phyloP scores from a whole-genome alignment of 2,329 filamentous ascomycete species.

The Aureobasidium sp. region DNA sequence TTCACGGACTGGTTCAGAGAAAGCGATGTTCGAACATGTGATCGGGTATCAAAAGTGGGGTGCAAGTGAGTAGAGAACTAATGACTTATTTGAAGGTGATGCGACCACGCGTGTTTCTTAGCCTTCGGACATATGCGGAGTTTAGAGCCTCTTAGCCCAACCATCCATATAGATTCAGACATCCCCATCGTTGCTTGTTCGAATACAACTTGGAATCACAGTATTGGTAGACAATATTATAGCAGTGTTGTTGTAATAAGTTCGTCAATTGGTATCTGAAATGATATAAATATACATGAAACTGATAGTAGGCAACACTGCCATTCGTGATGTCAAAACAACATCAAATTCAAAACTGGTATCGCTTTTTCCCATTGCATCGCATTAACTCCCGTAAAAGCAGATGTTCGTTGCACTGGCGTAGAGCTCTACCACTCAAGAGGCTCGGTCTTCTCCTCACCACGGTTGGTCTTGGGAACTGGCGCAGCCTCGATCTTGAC shows the following conservation, averaged over 20 bases:
- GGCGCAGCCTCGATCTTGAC: conserved; percentile 59
- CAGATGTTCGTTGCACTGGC: conserved; percentile 3
- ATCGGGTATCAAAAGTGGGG: not conserved
- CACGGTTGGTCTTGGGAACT: conserved; percentile 82
- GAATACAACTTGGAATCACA: not conserved
- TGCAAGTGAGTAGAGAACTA: not conserved
- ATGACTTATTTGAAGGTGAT: not conserved
- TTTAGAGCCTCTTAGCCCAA: not conserved
- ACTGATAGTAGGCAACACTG: not conserved
- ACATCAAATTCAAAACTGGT: not conserved
- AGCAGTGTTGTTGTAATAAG: not conserved
- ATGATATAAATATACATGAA: conserved; percentile 4
- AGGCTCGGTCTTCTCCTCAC: conserved; percentile 75
- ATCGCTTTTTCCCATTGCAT: conserved; percentile 1
- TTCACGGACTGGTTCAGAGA: too few relatives aligned
- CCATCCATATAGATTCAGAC: not conserved
- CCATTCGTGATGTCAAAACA: not conserved
- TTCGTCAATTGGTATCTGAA: not conserved
- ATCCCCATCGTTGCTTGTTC: not conserved
- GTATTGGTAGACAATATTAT: not conserved
- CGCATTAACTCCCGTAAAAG: not conserved
- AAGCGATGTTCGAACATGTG: not conserved
- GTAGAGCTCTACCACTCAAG: conserved; percentile 65
- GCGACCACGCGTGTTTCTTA: not conserved
- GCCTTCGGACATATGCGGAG: not conserved